phyloP scores from a whole-genome alignment of 805 yeast genomes.

The Dipodascus geniculatus region DNA sequence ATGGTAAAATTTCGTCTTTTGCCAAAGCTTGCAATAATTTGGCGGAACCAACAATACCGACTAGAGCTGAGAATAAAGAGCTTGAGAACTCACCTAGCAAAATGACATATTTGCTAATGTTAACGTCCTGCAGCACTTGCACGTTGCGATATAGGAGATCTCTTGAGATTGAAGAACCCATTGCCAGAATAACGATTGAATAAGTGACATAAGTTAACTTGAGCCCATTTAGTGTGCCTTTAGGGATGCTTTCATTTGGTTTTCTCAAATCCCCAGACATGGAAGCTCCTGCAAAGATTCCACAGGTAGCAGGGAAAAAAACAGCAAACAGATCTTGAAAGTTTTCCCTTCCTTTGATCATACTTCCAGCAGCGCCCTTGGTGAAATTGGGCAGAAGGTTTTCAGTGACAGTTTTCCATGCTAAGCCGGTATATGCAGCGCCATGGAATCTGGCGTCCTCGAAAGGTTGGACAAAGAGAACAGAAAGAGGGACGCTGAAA shows the following conservation, averaged over 20 bases:
- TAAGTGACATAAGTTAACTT: slow-evolving; percentile 67
- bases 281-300: slow-evolving; percentile 96
- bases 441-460: slow-evolving; percentile 14
- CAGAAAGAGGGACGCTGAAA: slow-evolving; percentile 69
- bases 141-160: slow-evolving; percentile 65
- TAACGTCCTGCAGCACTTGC: slow-evolving; percentile 76
- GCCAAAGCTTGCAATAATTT: slow-evolving; percentile 85
- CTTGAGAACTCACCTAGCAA: slow-evolving; percentile 88
- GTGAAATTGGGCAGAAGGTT: slow-evolving; percentile 77
- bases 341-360: slow-evolving; percentile 47
- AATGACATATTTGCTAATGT: slow-evolving; percentile 53
- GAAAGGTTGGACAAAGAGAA: slow-evolving; percentile 55
- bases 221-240: slow-evolving; percentile 85
- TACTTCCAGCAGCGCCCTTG: slow-evolving; percentile 86
- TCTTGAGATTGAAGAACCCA: slow-evolving; percentile 76
- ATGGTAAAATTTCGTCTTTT: slow-evolving; percentile 79
- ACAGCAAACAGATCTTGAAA: slow-evolving; percentile 85
- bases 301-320: slow-evolving; percentile 97
- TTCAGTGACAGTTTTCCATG: slow-evolving; percentile 49
- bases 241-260: slow-evolving; percentile 85
- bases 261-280: slow-evolving; percentile 89
- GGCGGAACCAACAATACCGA: slow-evolving; percentile 95
- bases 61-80: slow-evolving; percentile 81
- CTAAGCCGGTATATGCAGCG: slow-evolving; percentile 55
- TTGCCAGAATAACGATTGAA: slow-evolving; percentile 63